Conservation (phyloP, 495 filamentous ascomycete species). For the Neurospora africana region DNA sequence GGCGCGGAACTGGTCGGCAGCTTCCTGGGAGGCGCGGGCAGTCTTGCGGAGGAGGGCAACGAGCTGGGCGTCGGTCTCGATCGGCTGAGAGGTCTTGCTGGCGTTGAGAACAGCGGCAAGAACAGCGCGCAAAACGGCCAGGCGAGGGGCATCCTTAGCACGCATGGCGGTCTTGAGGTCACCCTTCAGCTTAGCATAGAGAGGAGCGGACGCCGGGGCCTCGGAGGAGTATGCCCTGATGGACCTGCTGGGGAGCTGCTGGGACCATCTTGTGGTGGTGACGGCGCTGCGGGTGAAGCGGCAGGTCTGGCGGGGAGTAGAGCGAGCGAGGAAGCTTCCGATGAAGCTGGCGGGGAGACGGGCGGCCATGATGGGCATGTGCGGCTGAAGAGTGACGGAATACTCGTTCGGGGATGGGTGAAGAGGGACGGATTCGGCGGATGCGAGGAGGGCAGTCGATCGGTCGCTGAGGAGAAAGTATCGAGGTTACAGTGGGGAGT, state of each 20-base stretch:
- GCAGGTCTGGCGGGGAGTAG: constrained; percentile 7
- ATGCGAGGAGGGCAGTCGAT: background rate
- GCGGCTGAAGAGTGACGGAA: background rate
- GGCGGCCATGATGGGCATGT: constrained; percentile 8
- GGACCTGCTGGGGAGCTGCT: background rate
- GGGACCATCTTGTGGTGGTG: background rate
- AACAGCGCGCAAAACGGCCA: constrained; percentile 44
- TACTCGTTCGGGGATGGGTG: background rate
- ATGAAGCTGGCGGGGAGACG: constrained; percentile 7
- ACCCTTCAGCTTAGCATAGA: constrained; percentile 36
- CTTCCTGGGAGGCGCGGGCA: constrained; percentile 26
- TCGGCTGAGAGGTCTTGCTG: constrained; percentile 43
- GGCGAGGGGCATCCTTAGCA: constrained; percentile 42
- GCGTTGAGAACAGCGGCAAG: constrained; percentile 45
- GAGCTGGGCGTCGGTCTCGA: constrained; percentile 45
- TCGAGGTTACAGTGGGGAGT: background rate
- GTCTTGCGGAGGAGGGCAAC: constrained; percentile 42
- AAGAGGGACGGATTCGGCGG: background rate
- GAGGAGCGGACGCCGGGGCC: constrained; percentile 26
- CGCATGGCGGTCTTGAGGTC: constrained; percentile 54
- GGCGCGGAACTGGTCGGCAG: constrained; percentile 34
- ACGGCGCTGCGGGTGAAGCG: background rate
- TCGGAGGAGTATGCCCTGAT: constrained; percentile 30
- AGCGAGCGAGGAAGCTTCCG: constrained; percentile 13
- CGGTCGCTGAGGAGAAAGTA: background rate